Base-by-base conservation (phyloP, 192 early-diverging fungal species). In the Helicostylum pulchrum region DNA sequence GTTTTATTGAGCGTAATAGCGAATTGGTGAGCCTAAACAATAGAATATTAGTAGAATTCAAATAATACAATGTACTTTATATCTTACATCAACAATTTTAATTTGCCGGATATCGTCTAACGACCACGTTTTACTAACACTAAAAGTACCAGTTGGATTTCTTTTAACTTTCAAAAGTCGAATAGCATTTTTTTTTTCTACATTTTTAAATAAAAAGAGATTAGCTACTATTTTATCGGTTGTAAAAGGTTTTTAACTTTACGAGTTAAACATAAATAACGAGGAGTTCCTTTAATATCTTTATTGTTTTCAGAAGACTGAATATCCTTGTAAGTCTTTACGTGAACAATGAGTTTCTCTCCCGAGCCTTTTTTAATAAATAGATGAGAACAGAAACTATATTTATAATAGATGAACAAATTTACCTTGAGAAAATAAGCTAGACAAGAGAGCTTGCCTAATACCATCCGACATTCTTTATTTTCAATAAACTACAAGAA, bases 251-350 rank as follows among this genome's bases (percentile, higher is more conserved):
- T n/a, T 39, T 39, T 39, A 26, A 15, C 4, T 39, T 64, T 74
- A 83, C 83, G 74, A 26, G 83, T 79, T 53, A 83, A 58, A 44
- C 81, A 77, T 14, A 85, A 68, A 62, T 83, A 85, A 48, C 83
- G 71, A 43, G 76, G 74, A 39, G 80, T 85, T 53, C 68, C 74
- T 46, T 79, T 74, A 58, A 79, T 72, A 21, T 75, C 74, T 53
- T 36, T 61, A 70, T 65, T 42, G 26, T 42, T 45, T 58, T 72
- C 56, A 72, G 55, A 59, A 48, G 60, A 64, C 17, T 66, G 70
- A 30, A 65, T 65, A 61, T 85, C 83, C 46, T 85, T 81, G 47
- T 76, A 77, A 36, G 81, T 74, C 66, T 85, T 85, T 51, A 81
- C 52, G 64, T 85, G 77, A 32, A 75, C 30, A 17, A 75, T 20